Conservation (phyloP, 179 eudicot genomes). For the Beta lomatogona region DNA sequence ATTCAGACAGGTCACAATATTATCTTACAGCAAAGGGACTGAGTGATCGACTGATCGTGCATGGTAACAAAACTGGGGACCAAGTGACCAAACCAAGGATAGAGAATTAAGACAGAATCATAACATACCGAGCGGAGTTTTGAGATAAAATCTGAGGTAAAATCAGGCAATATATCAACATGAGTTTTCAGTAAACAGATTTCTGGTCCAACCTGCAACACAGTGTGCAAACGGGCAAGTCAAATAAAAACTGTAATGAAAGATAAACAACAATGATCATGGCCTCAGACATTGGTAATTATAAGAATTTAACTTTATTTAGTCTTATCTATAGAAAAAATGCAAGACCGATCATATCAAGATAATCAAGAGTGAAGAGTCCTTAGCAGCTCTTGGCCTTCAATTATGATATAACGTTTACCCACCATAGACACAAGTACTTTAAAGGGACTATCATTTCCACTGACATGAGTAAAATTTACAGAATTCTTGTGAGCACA, state of each 20-base stretch:
- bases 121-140: conserved; percentile 68
- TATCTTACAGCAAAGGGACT: background rate
- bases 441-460: background rate
- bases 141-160: conserved; percentile 83
- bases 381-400: background rate
- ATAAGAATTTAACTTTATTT: background rate
- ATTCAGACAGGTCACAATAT: background rate
- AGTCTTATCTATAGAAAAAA: background rate
- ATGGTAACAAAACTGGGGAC: background rate
- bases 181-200: conserved; percentile 92
- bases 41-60: background rate
- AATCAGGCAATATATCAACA: conserved; percentile 94
- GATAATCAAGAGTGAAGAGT: background rate
- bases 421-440: background rate
- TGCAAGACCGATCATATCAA: background rate
- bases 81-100: background rate
- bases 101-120: background rate
- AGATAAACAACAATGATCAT: background rate
- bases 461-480: background rate
- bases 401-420: background rate
- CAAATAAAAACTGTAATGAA: background rate
- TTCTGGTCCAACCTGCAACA: conserved; percentile 81
- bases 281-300: background rate
- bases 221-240: background rate
- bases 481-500: background rate